Conservation (phyloP, 2,329 filamentous ascomycete genomes). For the Cordyceps militaris region DNA sequence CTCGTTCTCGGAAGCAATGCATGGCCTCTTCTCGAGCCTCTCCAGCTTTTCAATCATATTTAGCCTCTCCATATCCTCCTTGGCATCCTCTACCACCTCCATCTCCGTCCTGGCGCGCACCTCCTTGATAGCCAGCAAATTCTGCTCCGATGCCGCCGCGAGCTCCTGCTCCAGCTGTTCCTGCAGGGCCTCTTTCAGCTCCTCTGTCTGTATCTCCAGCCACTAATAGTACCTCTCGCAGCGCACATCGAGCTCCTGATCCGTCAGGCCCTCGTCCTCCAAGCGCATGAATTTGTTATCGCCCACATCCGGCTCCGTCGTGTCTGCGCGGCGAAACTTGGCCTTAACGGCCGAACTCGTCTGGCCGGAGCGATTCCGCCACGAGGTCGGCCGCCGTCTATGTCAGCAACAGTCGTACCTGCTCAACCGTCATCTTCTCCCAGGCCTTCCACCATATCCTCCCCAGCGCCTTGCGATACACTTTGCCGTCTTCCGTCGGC, state of each 20-base stretch:
- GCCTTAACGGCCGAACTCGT: not conserved
- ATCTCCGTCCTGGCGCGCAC: not conserved
- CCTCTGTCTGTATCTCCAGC: not conserved
- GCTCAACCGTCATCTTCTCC: slow-evolving; percentile 10
- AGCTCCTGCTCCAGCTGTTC: slow-evolving; percentile 2
- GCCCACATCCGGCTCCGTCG: not conserved
- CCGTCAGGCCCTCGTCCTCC: not conserved
- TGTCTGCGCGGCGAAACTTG: not conserved
- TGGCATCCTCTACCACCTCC: not conserved
- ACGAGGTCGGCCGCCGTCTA: too few relatives aligned
- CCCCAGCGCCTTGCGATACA: slow-evolving; percentile 11
- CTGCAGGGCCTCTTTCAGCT: not conserved
- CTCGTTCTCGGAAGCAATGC: too few relatives aligned
- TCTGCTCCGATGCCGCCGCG: not conserved
- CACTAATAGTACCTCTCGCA: not conserved
- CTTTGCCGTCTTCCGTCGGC: not conserved
- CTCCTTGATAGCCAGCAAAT: not conserved
- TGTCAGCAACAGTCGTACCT: not conserved
- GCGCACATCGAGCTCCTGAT: not conserved
- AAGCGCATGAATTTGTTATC: not conserved
- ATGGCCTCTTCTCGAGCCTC: too few relatives aligned
- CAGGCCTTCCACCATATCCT: slow-evolving; percentile 8
- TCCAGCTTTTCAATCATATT: too few relatives aligned
- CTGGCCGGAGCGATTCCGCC: too few relatives aligned
- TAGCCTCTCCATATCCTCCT: not conserved